Evolutionary conservation across 441 rosid species (phyloP).

Genomic region (Metrosideros polymorpha): DNA sequence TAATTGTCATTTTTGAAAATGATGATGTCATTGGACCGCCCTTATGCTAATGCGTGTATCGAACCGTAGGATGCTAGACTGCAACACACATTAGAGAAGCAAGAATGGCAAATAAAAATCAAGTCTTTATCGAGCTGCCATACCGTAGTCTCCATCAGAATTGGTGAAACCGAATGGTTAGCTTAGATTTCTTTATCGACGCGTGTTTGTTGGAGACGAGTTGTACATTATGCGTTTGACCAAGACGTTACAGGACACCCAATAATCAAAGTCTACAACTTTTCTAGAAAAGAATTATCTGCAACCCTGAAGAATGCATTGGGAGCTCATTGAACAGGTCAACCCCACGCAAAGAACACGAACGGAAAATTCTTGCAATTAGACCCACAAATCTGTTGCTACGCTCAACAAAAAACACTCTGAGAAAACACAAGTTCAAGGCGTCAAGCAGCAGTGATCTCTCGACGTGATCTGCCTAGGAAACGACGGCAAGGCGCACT

Average conservation of each 20-base stretch:
- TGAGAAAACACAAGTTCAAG: too few relatives aligned
- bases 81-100: background rate
- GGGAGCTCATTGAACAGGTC: background rate
- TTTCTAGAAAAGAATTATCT: background rate
- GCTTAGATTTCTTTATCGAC: background rate
- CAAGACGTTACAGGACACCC: background rate
- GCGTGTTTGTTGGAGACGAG: background rate
- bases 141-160: background rate
- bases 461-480: background rate
- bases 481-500: background rate
- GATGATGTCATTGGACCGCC: background rate
- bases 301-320: background rate
- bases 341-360: background rate
- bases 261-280: background rate
- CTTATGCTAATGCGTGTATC: background rate
- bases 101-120: background rate
- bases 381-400: background rate
- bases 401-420: background rate
- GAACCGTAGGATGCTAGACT: background rate
- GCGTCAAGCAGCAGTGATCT: background rate
- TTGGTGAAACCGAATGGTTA: background rate
- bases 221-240: background rate
- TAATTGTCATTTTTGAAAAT: background rate
- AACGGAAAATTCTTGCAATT: background rate
- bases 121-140: background rate